Base-by-base conservation (phyloP, 2,329 filamentous ascomycete genomes). In the Fusarium foetens region DNA sequence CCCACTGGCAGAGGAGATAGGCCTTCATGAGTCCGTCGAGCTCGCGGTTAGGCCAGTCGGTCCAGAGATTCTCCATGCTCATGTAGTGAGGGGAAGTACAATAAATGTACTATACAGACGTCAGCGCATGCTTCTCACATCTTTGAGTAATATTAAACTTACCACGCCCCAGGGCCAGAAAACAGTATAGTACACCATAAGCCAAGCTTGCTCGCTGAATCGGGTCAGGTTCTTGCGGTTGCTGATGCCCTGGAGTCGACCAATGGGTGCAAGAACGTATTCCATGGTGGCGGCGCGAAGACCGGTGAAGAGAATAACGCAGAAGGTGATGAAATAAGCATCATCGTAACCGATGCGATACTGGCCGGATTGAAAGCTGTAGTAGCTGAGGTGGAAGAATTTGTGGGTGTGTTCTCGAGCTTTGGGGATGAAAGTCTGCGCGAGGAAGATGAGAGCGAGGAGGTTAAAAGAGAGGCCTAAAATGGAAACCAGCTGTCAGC, bases 201-300 rank as follows among this genome's bases (percentile, higher is more conserved):
- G 86, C 94, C 95, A 98, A 51, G 92, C 94, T 84, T 99, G 96
- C 84, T 99, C 96, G 70, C 94, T 94, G 83, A 98, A 97, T 65
- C 96, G 89, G 53, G 93, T 89, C 66, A 92, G 85, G 51, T 90
- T 90, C 84, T 97, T 98, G 79, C 86, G 87, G 79, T 92, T 93
- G 75, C 88, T 87, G 76, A 98, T 89, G 39, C 95, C 95, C 71
- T 88, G 87, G 52, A 86, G 84, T 71, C 89, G 90, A 46, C 93
- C 95, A 62, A 97, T 83, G 11, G 95, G 96, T 25, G 90, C 90
- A 57, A 98, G 87, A 17, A 97, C 77, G 83, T 97, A 96, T 80
- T 98, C 95, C 90, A 98, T 97, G 63, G 89, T 86, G 58, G 90
- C 90, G 42, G 94, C 95, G 66, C 96, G 92, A 57, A 98, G 86